Conservation (phyloP, 1,284 basidiomycete species). For the Tylopilus orsonianus region DNA sequence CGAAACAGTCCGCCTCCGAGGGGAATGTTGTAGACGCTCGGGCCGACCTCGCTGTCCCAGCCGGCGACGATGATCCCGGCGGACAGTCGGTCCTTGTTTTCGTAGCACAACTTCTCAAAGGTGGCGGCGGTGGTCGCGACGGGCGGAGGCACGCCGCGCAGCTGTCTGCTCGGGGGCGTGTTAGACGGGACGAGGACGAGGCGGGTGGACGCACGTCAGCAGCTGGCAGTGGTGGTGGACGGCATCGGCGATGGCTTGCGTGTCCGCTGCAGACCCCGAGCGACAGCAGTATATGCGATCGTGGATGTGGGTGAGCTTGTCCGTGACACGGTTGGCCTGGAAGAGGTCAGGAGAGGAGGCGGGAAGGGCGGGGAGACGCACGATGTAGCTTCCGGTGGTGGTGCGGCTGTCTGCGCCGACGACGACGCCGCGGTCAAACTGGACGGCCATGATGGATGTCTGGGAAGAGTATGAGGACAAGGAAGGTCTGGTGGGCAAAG, state of each 20-base stretch:
- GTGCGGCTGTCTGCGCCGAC: constrained; percentile 97
- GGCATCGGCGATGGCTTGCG: constrained; percentile 93
- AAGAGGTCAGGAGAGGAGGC: constrained; percentile 1
- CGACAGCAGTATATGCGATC: constrained; percentile 99
- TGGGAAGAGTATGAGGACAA: constrained; percentile 33
- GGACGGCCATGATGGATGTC: constrained; percentile 99
- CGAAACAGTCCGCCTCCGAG: no score
- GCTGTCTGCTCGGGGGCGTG: constrained; percentile 52
- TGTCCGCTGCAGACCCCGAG: constrained; percentile 97
- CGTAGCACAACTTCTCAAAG: constrained; percentile 91
- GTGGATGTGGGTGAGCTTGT: constrained; percentile 96
- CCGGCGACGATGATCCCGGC: constrained; percentile 99
- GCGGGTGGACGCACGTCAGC: constrained; percentile 52
- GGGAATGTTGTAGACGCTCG: constrained; percentile 95
- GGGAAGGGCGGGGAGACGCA: constrained; percentile 38
- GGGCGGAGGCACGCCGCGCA: constrained; percentile 66
- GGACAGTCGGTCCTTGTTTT: constrained; percentile 86
- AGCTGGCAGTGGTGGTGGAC: constrained; percentile 89
- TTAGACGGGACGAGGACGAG: constrained; percentile 5
- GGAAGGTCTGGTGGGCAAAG: neutral
- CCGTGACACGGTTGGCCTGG: constrained; percentile 96
- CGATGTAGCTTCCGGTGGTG: constrained; percentile 96
- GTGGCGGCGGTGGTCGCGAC: constrained; percentile 82
- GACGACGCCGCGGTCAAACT: constrained; percentile 93
- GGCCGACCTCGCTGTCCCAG: constrained; percentile 94